Evolutionary conservation across 2,329 filamentous ascomycete species (phyloP).

Genomic region (Blastomyces percursus): DNA sequence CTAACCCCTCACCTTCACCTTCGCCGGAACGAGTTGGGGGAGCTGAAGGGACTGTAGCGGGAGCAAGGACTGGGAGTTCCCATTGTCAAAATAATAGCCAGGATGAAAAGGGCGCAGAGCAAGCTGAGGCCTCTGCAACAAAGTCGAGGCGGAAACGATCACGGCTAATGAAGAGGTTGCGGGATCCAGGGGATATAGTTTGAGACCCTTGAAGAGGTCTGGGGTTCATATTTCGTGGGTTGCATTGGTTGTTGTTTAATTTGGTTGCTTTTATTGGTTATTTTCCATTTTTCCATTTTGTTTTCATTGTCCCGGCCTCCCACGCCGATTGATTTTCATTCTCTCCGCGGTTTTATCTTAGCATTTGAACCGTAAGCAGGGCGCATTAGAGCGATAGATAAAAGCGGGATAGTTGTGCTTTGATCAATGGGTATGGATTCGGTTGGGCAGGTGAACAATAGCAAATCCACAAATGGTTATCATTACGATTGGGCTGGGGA

Average conservation of each 20-base stretch:
- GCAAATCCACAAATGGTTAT: not conserved
- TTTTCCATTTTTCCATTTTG: slow-evolving; percentile 2
- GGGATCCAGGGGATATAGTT: slow-evolving; percentile 8
- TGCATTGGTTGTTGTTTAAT: not conserved
- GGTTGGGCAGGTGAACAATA: not conserved
- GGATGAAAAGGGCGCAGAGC: slow-evolving; percentile 2
- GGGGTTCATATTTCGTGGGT: not conserved
- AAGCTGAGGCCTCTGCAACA: not conserved
- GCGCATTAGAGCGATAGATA: not conserved
- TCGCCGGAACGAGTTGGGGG: not conserved
- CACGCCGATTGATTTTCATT: not conserved
- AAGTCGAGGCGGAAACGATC: slow-evolving; percentile 3
- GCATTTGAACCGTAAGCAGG: not conserved
- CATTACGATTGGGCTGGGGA: not conserved
- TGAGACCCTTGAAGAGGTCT: not conserved
- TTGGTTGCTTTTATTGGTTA: slow-evolving; percentile 1
- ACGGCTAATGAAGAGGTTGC: slow-evolving; percentile 9
- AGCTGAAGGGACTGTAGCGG: not conserved
- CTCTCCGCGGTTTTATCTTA: slow-evolving; percentile 5
- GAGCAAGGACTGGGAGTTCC: not conserved
- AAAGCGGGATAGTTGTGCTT: not conserved
- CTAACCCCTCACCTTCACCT: not conserved
- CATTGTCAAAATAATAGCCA: slow-evolving; percentile 16
- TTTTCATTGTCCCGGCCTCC: not conserved
- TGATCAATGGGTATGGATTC: not conserved